Base-by-base conservation (phyloP, 805 yeast species). In the Ogataea populi-albae region DNA sequence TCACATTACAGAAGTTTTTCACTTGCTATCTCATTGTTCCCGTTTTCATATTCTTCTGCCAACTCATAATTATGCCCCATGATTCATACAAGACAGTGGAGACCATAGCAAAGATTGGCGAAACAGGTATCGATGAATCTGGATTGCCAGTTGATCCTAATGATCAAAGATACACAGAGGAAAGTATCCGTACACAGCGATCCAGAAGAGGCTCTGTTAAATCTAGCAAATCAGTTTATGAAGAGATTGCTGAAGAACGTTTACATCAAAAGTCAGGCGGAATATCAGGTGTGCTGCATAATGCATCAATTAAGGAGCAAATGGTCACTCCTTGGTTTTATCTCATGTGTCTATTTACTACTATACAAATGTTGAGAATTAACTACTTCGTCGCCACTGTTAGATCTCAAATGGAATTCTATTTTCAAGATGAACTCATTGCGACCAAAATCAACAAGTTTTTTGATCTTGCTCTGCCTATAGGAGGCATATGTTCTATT, bases 361-460 rank as follows among this genome's bases (percentile, higher is more conserved):
- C 89, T 3, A 73, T 89, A 38, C 94, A 87, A 59, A 89, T 89
- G 96, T 70, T 91, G 28, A 71, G 97, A 57, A 81, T 89, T 48
- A 89, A 89, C 65, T 91, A 86, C 60, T 91, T 87, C 61, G 93
- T 89, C 36, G 97, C 96, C 6, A 86, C 97, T 2, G 68, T 89
- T 23, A 75, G 79, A 52, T 66, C 95, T 0, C 97, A 89, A 64
- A 94, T 87, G 66, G 71, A 71, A 17, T 91, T 68, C 54, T 70
- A 88, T 42, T 68, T 87, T 36, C 75, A 74, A 9, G 66, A 67
- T 46, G 64, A 63, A 6, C 57, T 66, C 3, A 45, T 51, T 3
- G 95, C 94, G 1, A 56, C 69, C 17, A 49, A 52, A 9, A 61
- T 86, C 32, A 87, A 87, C 57, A 75, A 76, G 34, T 79, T 86